phyloP scores from a whole-genome alignment of 2,329 filamentous ascomycete genomes.

The Lasiodiplodia hormozganensis region DNA sequence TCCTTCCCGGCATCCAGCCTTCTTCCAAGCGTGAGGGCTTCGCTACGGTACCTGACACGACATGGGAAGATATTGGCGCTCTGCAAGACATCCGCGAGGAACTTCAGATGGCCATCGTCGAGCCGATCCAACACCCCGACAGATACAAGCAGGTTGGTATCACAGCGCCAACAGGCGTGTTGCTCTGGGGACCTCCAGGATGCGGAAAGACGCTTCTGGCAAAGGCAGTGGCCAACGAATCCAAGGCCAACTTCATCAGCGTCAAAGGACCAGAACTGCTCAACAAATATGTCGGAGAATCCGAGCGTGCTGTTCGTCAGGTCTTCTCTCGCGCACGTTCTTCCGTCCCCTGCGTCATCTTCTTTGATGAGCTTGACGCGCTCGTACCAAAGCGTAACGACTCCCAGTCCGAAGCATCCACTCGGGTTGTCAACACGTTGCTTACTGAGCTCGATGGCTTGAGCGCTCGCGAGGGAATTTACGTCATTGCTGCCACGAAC shows the following conservation, averaged over 20 bases:
- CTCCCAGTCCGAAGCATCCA: constrained; percentile 77
- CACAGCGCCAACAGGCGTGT: constrained; percentile 80
- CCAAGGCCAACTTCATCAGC: constrained; percentile 96
- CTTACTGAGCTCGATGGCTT: constrained; percentile 94
- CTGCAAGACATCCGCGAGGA: constrained; percentile 79
- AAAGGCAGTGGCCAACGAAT: constrained; percentile 94
- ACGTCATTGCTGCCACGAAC: constrained; percentile 94
- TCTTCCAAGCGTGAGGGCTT: constrained; percentile 93
- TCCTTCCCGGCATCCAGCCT: constrained; percentile 76
- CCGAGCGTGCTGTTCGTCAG: constrained; percentile 88
- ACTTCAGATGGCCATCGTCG: constrained; percentile 84
- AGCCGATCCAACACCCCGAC: constrained; percentile 83
- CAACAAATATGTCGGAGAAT: constrained; percentile 96
- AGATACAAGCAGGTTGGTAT: constrained; percentile 80
- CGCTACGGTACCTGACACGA: constrained; percentile 89
- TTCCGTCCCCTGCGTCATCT: constrained; percentile 90
- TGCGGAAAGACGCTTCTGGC: constrained; percentile 97
- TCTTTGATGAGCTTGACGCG: constrained; percentile 97
- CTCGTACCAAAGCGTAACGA: constrained; percentile 85
- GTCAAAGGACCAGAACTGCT: constrained; percentile 96
- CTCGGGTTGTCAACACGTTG: constrained; percentile 91
- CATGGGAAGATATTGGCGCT: constrained; percentile 91
- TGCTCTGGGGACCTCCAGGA: constrained; percentile 95
- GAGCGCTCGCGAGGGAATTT: constrained; percentile 80
- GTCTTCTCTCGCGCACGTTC: constrained; percentile 88